Evolutionary conservation across 768 basidiomycete genomes (phyloP).

Genomic region (Phylloporus arenicola): DNA sequence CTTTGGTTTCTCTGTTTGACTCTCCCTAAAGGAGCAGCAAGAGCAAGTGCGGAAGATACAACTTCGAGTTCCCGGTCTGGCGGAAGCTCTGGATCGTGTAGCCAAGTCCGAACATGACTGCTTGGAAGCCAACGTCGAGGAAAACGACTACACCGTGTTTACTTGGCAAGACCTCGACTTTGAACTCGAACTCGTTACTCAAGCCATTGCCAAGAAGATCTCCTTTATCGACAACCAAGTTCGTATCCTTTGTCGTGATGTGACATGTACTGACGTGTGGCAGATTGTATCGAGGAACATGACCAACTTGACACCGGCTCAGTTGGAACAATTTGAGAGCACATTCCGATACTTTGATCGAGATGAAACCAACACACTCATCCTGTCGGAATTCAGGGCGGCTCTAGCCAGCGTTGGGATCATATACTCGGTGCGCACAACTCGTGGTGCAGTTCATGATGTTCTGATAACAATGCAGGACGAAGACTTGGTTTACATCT

Average conservation of each 20-base stretch:
- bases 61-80: slow-evolving; percentile 60
- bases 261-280: slow-evolving; percentile 8
- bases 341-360: slow-evolving; percentile 98
- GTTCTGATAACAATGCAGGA: slow-evolving; percentile 43
- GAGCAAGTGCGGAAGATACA: slow-evolving; percentile 59
- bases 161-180: slow-evolving; percentile 86
- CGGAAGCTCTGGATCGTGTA: slow-evolving; percentile 52
- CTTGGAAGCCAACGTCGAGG: slow-evolving; percentile 84
- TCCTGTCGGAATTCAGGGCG: slow-evolving; percentile 81
- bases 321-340: slow-evolving; percentile 93
- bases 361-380: slow-evolving; percentile 86
- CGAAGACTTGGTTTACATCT: slow-evolving; percentile 82
- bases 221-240: slow-evolving; percentile 96
- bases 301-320: slow-evolving; percentile 92
- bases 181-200: slow-evolving; percentile 77
- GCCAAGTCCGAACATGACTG: slow-evolving; percentile 70
- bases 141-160: slow-evolving; percentile 93
- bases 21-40: slow-evolving; percentile 62
- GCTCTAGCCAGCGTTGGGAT: slow-evolving; percentile 93
- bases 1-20: slow-evolving; percentile 7
- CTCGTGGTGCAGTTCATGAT: background rate
- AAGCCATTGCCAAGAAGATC: slow-evolving; percentile 84
- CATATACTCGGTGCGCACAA: slow-evolving; percentile 66
- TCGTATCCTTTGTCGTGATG: background rate
- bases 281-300: slow-evolving; percentile 92